phyloP scores from a whole-genome alignment of 2,329 filamentous ascomycete genomes.

The Aspergillus intermedius region DNA sequence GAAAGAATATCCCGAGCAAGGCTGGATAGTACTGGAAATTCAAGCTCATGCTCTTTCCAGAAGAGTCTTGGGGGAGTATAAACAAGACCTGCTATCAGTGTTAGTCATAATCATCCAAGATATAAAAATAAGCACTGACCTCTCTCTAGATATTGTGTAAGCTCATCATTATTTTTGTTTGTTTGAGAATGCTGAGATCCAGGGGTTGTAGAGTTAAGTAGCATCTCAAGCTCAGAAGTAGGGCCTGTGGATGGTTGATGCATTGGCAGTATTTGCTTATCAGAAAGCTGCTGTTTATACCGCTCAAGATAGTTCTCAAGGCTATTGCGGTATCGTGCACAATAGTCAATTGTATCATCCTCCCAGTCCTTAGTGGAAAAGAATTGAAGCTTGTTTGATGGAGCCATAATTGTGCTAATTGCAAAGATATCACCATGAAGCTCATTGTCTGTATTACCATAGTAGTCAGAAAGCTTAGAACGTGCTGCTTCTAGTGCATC shows the following conservation, averaged over 20 bases:
- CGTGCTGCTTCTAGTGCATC: neutral
- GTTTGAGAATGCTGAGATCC: too few relatives aligned
- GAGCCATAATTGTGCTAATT: slow-evolving; percentile 8
- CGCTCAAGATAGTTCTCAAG: too few relatives aligned
- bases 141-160: too few relatives aligned
- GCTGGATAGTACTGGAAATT: neutral
- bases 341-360: neutral
- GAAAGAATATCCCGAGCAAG: neutral
- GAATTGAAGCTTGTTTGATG: slow-evolving; percentile 8
- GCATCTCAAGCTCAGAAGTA: too few relatives aligned
- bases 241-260: too few relatives aligned
- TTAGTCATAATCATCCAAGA: too few relatives aligned
- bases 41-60: neutral
- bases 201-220: too few relatives aligned
- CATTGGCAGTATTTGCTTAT: too few relatives aligned
- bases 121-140: too few relatives aligned
- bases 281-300: too few relatives aligned
- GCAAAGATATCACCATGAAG: slow-evolving; percentile 7
- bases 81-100: too few relatives aligned
- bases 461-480: slow-evolving; percentile 10
- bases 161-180: too few relatives aligned
- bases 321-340: neutral
- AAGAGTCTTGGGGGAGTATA: neutral
- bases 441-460: slow-evolving; percentile 3
- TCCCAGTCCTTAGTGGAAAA: slow-evolving; percentile 8